Percentiles rank a stretch among this genome's conserved stretches.
These are phyloP conservation scores for Lentinula sp. DNA, from an alignment of 768 basidiomycete genomes.

Conservation along the genomic window DNA sequence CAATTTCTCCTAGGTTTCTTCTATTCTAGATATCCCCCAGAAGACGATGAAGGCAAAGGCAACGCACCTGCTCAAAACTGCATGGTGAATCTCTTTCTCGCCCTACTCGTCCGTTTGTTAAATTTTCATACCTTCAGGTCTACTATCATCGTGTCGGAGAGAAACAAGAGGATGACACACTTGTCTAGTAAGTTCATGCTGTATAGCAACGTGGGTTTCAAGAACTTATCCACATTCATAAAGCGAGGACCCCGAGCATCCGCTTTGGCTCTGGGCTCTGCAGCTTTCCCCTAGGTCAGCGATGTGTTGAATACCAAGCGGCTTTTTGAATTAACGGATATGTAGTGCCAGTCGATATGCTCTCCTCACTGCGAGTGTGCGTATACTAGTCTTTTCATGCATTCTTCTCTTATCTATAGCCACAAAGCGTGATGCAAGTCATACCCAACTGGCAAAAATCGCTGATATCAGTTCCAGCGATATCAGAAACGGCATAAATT, in stretches of 20 bases:
- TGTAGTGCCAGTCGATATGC: not conserved
- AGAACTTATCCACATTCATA: not conserved
- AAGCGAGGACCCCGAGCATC: constrained; percentile 2
- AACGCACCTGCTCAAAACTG: not conserved
- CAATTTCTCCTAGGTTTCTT: not conserved
- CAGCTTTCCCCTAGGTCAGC: not conserved
- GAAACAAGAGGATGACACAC: constrained; percentile 1
- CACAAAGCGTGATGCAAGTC: constrained; percentile 1
- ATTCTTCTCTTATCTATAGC: not conserved
- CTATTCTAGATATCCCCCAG: constrained; percentile 4
- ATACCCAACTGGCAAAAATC: not conserved
- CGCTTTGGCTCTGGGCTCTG: not conserved
- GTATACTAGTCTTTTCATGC: not conserved
- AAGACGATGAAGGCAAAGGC: constrained; percentile 1
- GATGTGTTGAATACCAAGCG: not conserved
- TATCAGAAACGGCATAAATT: not conserved
- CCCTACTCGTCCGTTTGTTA: not conserved
- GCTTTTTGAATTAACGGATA: not conserved
- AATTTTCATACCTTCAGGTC: not conserved
- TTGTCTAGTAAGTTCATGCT: not conserved
- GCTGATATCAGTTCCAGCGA: not conserved
- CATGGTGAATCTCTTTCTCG: not conserved
- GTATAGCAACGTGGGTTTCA: not conserved
- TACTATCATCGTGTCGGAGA: constrained; percentile 2
- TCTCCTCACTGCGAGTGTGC: not conserved